A percentile compares a stretch with the other conserved stretches of the same genome.
These are phyloP conservation scores for Amyloporia xantha DNA, from an alignment of 768 basidiomycete genomes.

Conservation along the genomic window DNA sequence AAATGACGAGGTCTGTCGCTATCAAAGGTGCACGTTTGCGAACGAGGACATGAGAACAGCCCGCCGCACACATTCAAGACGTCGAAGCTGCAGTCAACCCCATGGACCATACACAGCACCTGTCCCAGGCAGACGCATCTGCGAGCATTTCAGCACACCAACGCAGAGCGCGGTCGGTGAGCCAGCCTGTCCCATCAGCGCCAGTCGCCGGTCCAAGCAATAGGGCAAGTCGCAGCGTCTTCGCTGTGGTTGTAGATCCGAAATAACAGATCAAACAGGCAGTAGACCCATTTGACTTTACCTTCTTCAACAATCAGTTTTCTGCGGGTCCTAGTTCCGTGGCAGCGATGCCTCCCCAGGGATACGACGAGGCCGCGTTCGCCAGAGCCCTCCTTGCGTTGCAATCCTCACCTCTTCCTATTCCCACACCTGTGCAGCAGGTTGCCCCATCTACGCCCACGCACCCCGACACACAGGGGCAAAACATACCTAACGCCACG, in stretches of 20 bases:
- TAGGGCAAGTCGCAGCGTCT: constrained; percentile 7
- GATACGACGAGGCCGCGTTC: constrained; percentile 18
- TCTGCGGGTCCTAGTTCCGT: neutral
- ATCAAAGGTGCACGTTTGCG: constrained; percentile 1
- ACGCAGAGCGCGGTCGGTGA: constrained; percentile 14
- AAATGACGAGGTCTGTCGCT: constrained; percentile 6
- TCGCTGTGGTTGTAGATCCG: no score
- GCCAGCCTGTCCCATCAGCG: constrained; percentile 13
- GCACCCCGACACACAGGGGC: constrained; percentile 8
- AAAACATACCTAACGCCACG: constrained; percentile 15
- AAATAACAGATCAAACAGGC: constrained; percentile 8
- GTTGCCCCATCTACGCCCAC: neutral
- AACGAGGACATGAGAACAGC: neutral
- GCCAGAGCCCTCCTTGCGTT: constrained; percentile 13
- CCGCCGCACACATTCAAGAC: constrained; percentile 1
- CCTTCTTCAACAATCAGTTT: constrained; percentile 8
- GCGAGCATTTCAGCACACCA: neutral
- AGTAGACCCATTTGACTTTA: constrained; percentile 9
- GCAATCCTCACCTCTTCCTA: constrained; percentile 9
- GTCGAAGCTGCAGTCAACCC: neutral
- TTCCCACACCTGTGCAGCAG: neutral
- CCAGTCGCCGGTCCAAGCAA: constrained; percentile 12
- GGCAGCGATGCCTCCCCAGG: constrained; percentile 6
- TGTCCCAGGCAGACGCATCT: neutral
- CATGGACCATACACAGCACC: constrained; percentile 4